phyloP scores from a whole-genome alignment of 805 yeast species.

The Ogataea henricii region DNA sequence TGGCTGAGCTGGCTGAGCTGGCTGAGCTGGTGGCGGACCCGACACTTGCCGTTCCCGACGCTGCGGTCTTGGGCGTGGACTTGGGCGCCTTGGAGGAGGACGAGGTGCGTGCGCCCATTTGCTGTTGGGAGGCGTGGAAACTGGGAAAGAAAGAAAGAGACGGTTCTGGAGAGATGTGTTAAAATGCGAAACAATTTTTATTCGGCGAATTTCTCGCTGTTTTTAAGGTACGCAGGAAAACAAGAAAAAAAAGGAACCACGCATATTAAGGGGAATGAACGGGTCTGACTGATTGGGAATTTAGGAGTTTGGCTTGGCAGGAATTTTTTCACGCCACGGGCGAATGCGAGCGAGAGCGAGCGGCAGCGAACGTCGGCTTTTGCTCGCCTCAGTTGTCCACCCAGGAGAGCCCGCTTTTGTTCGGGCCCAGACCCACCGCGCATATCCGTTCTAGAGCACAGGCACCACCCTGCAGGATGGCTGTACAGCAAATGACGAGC shows the following conservation, averaged over 20 bases:
- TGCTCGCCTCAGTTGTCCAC: no score
- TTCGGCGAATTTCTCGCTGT: constrained; percentile 8
- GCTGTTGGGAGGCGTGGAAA: neutral
- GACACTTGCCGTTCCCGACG: neutral
- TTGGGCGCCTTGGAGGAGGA: constrained; percentile 1
- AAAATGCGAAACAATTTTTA: constrained; percentile 3
- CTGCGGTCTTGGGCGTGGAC: neutral
- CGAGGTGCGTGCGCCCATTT: constrained; percentile 7
- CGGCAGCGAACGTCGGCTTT: no score
- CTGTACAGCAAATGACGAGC: no score
- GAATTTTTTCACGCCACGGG: no score
- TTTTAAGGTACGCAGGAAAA: constrained; percentile 4
- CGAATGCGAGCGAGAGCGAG: no score
- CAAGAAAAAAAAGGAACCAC: neutral
- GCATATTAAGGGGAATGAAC: neutral
- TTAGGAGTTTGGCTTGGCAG: no score
- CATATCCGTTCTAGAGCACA: no score
- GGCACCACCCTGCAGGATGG: no score
- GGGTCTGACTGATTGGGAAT: neutral
- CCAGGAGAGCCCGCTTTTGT: no score
- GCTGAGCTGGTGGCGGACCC: neutral
- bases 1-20: neutral
- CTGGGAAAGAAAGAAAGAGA: neutral
- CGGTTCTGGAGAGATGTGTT: no score
- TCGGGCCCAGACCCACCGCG: no score